phyloP scores from a whole-genome alignment of 768 basidiomycete genomes.

The Dictyophora rubrovolvata region DNA sequence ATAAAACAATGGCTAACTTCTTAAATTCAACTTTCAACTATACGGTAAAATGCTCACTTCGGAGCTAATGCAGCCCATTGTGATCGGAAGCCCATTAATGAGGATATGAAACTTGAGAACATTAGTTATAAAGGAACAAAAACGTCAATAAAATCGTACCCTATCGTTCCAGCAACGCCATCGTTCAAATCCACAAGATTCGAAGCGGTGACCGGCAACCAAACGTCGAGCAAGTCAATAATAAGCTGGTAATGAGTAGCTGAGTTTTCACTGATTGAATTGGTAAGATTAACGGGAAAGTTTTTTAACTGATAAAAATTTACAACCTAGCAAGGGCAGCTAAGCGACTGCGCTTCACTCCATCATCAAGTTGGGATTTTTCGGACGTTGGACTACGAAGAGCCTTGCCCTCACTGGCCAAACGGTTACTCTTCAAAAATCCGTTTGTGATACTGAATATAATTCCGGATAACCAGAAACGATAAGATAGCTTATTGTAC shows the following conservation, averaged over 20 bases:
- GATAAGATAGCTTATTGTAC: constrained; percentile 57
- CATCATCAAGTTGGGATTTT: constrained; percentile 26
- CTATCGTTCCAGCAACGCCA: constrained; percentile 74
- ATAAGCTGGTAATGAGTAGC: constrained; percentile 70
- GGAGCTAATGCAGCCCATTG: constrained; percentile 47
- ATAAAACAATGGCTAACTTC: not conserved
- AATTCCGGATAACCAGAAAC: constrained; percentile 86
- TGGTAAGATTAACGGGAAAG: constrained; percentile 8
- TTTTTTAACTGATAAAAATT: not conserved
- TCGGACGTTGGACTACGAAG: constrained; percentile 41
- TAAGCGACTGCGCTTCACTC: constrained; percentile 13
- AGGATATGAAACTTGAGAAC: constrained; percentile 51
- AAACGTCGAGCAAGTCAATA: constrained; percentile 78
- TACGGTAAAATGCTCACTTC: not conserved
- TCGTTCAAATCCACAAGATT: constrained; percentile 73
- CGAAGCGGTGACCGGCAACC: constrained; percentile 79
- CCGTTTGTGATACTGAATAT: constrained; percentile 65
- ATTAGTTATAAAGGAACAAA: constrained; percentile 10
- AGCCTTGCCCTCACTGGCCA: constrained; percentile 50
- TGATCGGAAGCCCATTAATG: constrained; percentile 54
- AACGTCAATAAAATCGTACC: constrained; percentile 40
- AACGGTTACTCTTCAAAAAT: constrained; percentile 53
- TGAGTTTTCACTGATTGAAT: constrained; percentile 41
- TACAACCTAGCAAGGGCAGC: constrained; percentile 27
- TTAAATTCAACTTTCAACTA: not conserved